Conservation (phyloP, 306 rosid species). For the Prunus salicina region DNA sequence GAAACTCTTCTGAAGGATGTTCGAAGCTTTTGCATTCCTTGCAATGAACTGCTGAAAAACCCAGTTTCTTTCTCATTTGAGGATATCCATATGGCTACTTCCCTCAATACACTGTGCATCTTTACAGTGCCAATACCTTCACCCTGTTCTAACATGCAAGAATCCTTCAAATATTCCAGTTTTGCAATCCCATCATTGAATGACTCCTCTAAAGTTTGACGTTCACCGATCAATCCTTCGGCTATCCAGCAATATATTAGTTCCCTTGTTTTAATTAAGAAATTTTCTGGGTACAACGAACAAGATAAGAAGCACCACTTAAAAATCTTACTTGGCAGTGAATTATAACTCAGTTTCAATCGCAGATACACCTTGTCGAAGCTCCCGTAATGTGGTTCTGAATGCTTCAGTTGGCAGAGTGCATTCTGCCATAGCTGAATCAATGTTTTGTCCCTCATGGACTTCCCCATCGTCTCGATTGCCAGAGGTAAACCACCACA, state of each 20-base stretch:
- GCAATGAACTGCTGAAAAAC: conserved; percentile 7
- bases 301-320: conserved; percentile 22
- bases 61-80: conserved; percentile 8
- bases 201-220: conserved; percentile 18
- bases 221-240: conserved; percentile 13
- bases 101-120: conserved; percentile 19
- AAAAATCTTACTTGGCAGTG: conserved; percentile 12
- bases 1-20: conserved; percentile 5
- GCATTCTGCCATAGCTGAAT: conserved; percentile 21
- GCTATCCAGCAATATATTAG: conserved; percentile 13
- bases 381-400: background rate
- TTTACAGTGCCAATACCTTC: background rate
- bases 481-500: conserved; percentile 21
- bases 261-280: conserved; percentile 14
- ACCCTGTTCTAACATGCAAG: conserved; percentile 26
- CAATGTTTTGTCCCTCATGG: conserved; percentile 15
- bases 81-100: conserved; percentile 15
- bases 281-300: conserved; percentile 18
- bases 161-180: conserved; percentile 23
- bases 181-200: conserved; percentile 20
- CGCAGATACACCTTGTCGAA: conserved; percentile 15
- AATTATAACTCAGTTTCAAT: conserved; percentile 12
- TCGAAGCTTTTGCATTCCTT: conserved; percentile 10
- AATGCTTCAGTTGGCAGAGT: background rate
- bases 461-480: conserved; percentile 15